These are phyloP conservation scores for Starmerella roubikii DNA, from an alignment of 805 yeast genomes.

Conservation along the genomic window DNA sequence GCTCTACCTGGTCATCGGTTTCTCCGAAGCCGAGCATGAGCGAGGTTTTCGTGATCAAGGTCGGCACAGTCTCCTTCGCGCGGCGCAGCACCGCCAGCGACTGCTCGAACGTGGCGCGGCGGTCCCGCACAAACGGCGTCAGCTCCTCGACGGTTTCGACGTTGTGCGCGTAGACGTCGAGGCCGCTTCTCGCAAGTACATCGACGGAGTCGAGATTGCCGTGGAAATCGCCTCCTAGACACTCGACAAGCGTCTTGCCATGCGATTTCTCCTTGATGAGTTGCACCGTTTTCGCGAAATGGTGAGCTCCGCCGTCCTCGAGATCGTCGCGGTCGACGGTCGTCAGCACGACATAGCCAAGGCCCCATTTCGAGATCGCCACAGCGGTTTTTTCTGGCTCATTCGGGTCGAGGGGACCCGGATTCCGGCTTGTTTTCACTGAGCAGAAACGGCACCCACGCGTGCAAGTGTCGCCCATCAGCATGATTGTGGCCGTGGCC, in stretches of 20 bases:
- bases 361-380: conserved; percentile 94
- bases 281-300: conserved; percentile 74
- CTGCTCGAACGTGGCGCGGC: conserved; percentile 91
- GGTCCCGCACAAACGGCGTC: conserved; percentile 90
- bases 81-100: conserved; percentile 60
- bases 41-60: conserved; percentile 80
- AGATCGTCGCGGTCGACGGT: conserved; percentile 96
- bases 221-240: conserved; percentile 86
- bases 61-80: conserved; percentile 67
- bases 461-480: conserved; percentile 96
- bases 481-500: conserved; percentile 95
- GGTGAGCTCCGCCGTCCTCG: conserved; percentile 83
- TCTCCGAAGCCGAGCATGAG: conserved; percentile 96
- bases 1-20: conserved; percentile 74
- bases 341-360: conserved; percentile 93
- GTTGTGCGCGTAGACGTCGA: conserved; percentile 95
- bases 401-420: conserved; percentile 81
- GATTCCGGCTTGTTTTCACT: conserved; percentile 81
- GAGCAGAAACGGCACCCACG: conserved; percentile 98
- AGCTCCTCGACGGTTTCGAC: conserved; percentile 90
- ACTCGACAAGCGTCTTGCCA: conserved; percentile 84
- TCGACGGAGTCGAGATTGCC: conserved; percentile 77
- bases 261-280: conserved; percentile 71
- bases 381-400: conserved; percentile 98
- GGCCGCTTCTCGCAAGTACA: conserved; percentile 67